Conservation (phyloP, 2,329 filamentous ascomycete genomes). For the Penicillium hesseltinei region DNA sequence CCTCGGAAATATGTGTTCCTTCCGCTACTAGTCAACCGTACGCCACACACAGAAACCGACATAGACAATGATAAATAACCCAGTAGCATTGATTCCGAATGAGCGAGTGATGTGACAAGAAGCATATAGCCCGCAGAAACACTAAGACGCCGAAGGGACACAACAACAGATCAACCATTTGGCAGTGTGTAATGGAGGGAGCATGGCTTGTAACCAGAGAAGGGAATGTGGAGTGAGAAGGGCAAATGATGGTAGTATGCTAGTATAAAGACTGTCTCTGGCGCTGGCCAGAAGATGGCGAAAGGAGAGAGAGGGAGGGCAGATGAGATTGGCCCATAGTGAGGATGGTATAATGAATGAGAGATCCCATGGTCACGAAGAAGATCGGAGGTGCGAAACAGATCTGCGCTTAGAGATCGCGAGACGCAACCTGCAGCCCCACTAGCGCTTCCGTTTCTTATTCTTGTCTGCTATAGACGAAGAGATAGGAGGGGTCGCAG, state of each 20-base stretch:
- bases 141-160: slow-evolving; percentile 22
- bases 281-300: slow-evolving; percentile 15
- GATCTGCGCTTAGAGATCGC: slow-evolving; percentile 2
- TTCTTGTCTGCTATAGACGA: slow-evolving; percentile 54
- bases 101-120: slow-evolving; percentile 21
- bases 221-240: slow-evolving; percentile 19
- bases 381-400: slow-evolving; percentile 3
- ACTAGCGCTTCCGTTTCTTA: slow-evolving; percentile 67
- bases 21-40: slow-evolving; percentile 1
- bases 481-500: slow-evolving; percentile 31
- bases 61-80: slow-evolving; percentile 15
- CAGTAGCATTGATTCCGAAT: slow-evolving; percentile 23
- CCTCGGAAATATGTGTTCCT: slow-evolving; percentile 18
- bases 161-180: slow-evolving; percentile 24
- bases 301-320: slow-evolving; percentile 9
- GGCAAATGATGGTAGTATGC: slow-evolving; percentile 8
- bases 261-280: slow-evolving; percentile 22
- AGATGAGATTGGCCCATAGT: slow-evolving; percentile 2
- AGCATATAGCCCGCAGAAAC: slow-evolving; percentile 16
- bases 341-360: slow-evolving; percentile 10
- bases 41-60: slow-evolving; percentile 5
- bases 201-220: slow-evolving; percentile 14
- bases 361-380: slow-evolving; percentile 2
- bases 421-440: not conserved
- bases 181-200: slow-evolving; percentile 24